Evolutionary conservation across 371 early-diverging fungal genomes (phyloP).

Genomic region (Haplosporangium sp.): DNA sequence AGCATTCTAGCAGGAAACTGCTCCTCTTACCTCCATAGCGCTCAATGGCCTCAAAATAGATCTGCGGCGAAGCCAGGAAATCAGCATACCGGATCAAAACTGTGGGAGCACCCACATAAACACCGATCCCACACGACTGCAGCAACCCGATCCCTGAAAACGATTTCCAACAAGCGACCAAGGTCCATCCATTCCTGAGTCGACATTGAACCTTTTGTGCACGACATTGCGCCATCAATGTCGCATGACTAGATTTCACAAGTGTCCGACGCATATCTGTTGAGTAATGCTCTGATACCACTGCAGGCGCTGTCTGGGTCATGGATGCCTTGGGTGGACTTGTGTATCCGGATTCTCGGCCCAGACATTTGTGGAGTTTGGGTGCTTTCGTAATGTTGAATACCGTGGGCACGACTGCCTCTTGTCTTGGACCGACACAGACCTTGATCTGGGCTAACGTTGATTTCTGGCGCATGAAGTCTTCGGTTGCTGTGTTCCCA

Average conservation of each 20-base stretch:
- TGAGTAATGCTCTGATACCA: conserved; percentile 65
- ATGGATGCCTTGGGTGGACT: conserved; percentile 61
- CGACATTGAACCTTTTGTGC: conserved; percentile 83
- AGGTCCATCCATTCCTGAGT: conserved; percentile 70
- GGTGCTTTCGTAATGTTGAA: conserved; percentile 70
- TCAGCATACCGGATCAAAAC: conserved; percentile 50
- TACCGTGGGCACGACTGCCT: conserved; percentile 56
- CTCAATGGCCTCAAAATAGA: conserved; percentile 41
- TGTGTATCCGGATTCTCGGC: conserved; percentile 66
- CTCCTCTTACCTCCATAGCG: conserved; percentile 22
- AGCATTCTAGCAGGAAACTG: conserved; percentile 10
- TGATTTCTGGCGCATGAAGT: conserved; percentile 68
- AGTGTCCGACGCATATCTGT: conserved; percentile 69
- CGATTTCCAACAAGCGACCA: conserved; percentile 75
- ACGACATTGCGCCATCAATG: conserved; percentile 79
- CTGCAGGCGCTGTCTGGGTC: conserved; percentile 55
- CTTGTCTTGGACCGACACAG: conserved; percentile 45
- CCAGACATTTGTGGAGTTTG: conserved; percentile 63
- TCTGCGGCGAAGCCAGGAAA: conserved; percentile 32
- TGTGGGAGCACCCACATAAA: conserved; percentile 72
- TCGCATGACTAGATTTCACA: conserved; percentile 71
- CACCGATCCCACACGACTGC: conserved; percentile 75
- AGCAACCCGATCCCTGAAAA: conserved; percentile 82
- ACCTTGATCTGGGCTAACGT: conserved; percentile 52
- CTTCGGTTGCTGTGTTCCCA: conserved; percentile 73